phyloP scores from a whole-genome alignment of 148 eudicot species.

The Rhododendron kiyosumense region DNA sequence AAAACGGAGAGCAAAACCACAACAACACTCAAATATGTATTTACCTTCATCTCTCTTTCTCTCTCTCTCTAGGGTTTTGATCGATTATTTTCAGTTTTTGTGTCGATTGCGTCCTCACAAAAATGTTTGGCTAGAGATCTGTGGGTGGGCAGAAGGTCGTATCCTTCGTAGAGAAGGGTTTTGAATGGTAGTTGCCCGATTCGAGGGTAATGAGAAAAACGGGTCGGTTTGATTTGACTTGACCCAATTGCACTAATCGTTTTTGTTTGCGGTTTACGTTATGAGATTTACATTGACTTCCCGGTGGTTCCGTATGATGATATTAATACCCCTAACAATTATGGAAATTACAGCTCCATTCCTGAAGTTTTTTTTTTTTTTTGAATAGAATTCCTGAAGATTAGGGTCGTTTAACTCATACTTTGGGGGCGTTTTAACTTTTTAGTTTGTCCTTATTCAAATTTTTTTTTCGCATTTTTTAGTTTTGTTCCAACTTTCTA shows the following conservation, averaged over 20 bases:
- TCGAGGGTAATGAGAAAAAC: background rate
- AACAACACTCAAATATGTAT: background rate
- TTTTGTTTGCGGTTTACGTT: too few relatives aligned
- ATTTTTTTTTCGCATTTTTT: too few relatives aligned
- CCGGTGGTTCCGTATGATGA: background rate
- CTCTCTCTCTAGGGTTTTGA: background rate
- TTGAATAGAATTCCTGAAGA: too few relatives aligned
- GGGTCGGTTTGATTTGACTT: background rate
- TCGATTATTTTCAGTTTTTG: background rate
- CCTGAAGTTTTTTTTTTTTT: too few relatives aligned
- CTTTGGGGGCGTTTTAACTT: too few relatives aligned
- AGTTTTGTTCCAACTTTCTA: too few relatives aligned
- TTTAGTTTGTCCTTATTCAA: too few relatives aligned
- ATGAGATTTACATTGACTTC: background rate
- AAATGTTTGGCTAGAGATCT: background rate
- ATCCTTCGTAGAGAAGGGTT: background rate
- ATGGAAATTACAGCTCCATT: background rate
- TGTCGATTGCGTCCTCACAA: background rate
- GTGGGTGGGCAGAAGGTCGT: too few relatives aligned
- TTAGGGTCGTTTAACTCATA: background rate
- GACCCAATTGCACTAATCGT: background rate
- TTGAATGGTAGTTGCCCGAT: background rate
- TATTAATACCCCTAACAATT: background rate
- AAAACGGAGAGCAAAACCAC: slow-evolving; percentile 13
- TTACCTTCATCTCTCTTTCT: background rate